phyloP scores from a whole-genome alignment of 768 basidiomycete genomes.

The Phlegmacium glaucopus region DNA sequence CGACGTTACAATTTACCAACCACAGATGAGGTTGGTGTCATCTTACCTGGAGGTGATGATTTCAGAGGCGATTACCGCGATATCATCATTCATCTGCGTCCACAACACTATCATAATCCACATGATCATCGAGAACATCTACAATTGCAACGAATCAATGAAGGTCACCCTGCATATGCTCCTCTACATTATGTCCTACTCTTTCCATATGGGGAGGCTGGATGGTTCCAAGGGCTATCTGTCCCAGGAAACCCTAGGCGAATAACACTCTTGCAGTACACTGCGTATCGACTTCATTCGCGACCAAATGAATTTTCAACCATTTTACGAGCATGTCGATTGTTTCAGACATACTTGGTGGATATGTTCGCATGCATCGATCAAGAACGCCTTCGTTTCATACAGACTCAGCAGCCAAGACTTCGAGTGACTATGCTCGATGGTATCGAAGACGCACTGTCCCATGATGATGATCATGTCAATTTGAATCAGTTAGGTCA shows the following conservation, averaged over 20 bases:
- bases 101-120: no score
- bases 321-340: conserved; percentile 6
- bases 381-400: conserved; percentile 30
- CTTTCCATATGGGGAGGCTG: conserved; percentile 19
- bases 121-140: no score
- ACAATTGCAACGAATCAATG: conserved; percentile 15
- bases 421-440: conserved; percentile 30
- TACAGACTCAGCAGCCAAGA: conserved; percentile 25
- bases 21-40: conserved; percentile 8
- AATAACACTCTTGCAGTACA: conserved; percentile 2
- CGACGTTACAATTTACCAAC: conserved; percentile 31
- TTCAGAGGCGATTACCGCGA: conserved; percentile 12
- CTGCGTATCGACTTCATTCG: conserved; percentile 2
- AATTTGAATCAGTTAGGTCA: conserved; percentile 27
- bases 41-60: not conserved
- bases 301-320: conserved; percentile 1
- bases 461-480: conserved; percentile 15
- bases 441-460: conserved; percentile 23
- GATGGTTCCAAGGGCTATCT: no score
- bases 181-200: conserved; percentile 23
- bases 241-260: not conserved
- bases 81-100: conserved; percentile 15
- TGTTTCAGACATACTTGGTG: conserved; percentile 37
- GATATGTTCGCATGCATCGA: conserved; percentile 38
- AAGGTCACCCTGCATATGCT: conserved; percentile 17